Percentiles rank a stretch among this genome's conserved stretches.
Conservation (phyloP, 2,329 filamentous ascomycete genomes). For the Epichloe baconii region DNA sequence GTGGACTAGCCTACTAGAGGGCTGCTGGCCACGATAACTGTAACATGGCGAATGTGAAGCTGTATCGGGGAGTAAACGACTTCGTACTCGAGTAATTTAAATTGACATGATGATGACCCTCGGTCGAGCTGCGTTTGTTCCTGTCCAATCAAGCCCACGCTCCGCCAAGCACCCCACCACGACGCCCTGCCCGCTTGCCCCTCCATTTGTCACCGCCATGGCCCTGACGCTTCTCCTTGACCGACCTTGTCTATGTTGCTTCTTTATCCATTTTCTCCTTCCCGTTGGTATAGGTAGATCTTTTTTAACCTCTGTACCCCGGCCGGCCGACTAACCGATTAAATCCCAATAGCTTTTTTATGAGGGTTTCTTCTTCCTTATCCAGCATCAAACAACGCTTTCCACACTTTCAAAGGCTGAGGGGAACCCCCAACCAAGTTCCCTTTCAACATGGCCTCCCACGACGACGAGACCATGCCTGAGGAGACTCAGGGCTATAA, state of each 20-base stretch:
- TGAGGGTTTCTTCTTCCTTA: neutral
- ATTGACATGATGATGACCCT: no score
- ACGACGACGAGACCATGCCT: conserved; percentile 69
- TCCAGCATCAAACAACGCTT: neutral
- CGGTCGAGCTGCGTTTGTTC: neutral
- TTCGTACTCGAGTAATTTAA: no score
- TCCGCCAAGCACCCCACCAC: conserved; percentile 2
- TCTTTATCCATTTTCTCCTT: neutral
- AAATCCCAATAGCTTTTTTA: neutral
- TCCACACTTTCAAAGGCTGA: neutral
- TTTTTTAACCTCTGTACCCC: neutral
- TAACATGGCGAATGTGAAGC: no score
- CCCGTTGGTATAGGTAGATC: neutral
- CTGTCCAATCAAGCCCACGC: conserved; percentile 5
- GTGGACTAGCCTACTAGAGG: no score
- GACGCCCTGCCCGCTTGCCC: conserved; percentile 10
- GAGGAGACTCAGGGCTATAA: conserved; percentile 94
- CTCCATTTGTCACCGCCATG: conserved; percentile 23
- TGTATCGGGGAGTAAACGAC: no score
- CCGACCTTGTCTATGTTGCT: conserved; percentile 4
- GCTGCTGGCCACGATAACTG: no score
- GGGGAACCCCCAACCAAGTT: neutral
- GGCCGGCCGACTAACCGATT: neutral
- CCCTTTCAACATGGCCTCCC: conserved; percentile 42
- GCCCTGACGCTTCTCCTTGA: conserved; percentile 5